Base-by-base conservation (phyloP, 2,329 filamentous ascomycete species). In the Alternaria novae-zelandiae region DNA sequence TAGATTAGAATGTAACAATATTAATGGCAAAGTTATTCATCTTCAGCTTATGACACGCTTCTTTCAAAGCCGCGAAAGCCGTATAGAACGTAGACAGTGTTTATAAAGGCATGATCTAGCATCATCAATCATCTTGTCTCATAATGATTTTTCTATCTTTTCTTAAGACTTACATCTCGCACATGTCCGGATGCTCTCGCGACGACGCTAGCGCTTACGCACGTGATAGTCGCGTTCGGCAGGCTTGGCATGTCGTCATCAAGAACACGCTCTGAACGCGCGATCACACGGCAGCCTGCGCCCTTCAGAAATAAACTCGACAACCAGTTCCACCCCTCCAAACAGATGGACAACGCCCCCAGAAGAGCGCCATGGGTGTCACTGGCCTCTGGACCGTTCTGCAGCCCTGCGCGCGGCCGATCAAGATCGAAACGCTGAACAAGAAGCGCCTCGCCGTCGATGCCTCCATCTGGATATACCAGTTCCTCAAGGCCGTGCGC, bases 391-490 rank as follows among this genome's bases (percentile, higher is more conserved):
- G 96, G 96, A 95, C 93, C 67, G 93, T 99, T 56, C 86, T 98
- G 69, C 93, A 97, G 82, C 96, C 96, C 49, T 97, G 94, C 78
- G 96, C 96, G 51, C 91, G 96, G 41, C 96, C 96, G 20, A 97
- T 96, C 67, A 97, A 97, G 80, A 91, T 99, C 73, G 94, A 96
- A 73, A 97, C 95, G 13, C 89, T 99, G 64, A 98, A 98, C 80
- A 93, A 92, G 72, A 97, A 97, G 82, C 93, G 96, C 15, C 91
- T 99, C 54, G 96, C 96, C 50, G 93, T 99, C 70, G 96, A 99
- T 82, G 96, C 96, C 62, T 97, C 94, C 12, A 99, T 99, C 78
- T 99, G 96, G 96, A 98, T 99, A 73, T 99, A 99, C 85, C 96
- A 99, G 78, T 99, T 99, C 76, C 89, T 99, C 73, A 99, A 99